Conservation (phyloP, 192 early-diverging fungal genomes). For the Endogone sp. region DNA sequence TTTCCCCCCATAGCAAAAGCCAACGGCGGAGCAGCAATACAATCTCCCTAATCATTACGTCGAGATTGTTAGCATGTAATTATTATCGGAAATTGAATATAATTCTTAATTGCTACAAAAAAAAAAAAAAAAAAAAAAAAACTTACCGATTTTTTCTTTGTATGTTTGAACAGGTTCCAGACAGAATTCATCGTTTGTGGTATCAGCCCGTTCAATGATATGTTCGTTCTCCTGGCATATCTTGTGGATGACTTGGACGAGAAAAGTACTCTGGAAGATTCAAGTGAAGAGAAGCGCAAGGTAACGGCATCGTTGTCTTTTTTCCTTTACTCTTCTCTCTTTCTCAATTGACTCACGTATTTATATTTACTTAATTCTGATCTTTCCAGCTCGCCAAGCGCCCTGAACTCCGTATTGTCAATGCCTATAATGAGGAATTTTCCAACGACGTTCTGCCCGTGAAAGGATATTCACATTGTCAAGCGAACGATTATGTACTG, state of each 20-base stretch:
- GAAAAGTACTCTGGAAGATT: conserved; percentile 48
- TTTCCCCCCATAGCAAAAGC: conserved; percentile 24
- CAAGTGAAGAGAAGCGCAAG: conserved; percentile 10
- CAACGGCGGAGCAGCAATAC: conserved; percentile 23
- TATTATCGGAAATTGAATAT: background rate
- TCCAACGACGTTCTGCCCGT: conserved; percentile 87
- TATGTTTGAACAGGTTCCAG: conserved; percentile 54
- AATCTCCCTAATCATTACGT: conserved; percentile 52
- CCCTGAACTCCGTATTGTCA: conserved; percentile 91
- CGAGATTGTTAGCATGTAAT: conserved; percentile 55
- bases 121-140: no score
- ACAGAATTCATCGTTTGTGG: conserved; percentile 84
- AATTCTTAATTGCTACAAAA: no score
- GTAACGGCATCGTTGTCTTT: conserved; percentile 5
- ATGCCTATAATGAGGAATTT: conserved; percentile 74
- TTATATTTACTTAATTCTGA: background rate
- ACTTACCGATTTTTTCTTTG: no score
- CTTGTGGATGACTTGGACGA: conserved; percentile 43
- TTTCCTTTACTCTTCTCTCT: background rate
- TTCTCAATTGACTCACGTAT: background rate
- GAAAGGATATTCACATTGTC: conserved; percentile 79
- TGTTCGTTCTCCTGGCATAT: conserved; percentile 69
- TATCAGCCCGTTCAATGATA: conserved; percentile 75
- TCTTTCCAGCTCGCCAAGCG: conserved; percentile 47
- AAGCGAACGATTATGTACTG: conserved; percentile 93